Percentiles rank a stretch among this genome's conserved stretches.
Conservation (phyloP, 192 early-diverging fungal species). For the Thamnidium elegans region DNA sequence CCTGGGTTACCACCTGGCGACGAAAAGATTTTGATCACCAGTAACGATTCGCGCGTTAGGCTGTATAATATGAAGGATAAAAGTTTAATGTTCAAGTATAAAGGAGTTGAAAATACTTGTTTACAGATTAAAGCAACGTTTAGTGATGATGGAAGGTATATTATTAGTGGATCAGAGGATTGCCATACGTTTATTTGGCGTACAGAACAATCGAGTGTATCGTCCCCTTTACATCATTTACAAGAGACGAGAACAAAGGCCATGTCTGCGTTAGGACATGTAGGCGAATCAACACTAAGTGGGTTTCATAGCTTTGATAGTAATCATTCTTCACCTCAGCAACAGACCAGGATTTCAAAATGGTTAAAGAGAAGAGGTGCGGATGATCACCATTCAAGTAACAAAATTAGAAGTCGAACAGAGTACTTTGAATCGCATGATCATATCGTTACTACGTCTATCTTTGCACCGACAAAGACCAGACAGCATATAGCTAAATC, state of each 20-base stretch:
- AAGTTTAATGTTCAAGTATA: conserved; percentile 69
- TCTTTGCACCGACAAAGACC: conserved; percentile 59
- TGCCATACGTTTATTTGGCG: conserved; percentile 70
- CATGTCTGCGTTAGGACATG: conserved; percentile 4
- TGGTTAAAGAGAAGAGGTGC: conserved; percentile 20
- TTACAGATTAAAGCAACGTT: conserved; percentile 69
- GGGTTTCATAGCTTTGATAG: conserved; percentile 1
- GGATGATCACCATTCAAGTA: conserved; percentile 1
- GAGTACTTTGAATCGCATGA: conserved; percentile 48
- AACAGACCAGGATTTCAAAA: conserved; percentile 11
- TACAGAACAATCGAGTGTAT: conserved; percentile 18
- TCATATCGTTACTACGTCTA: conserved; percentile 51
- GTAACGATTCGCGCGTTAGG: conserved; percentile 76
- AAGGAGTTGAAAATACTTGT: conserved; percentile 65
- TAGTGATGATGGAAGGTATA: conserved; percentile 69
- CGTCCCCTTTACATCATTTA: conserved; percentile 14
- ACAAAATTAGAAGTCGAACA: conserved; percentile 18
- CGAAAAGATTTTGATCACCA: conserved; percentile 63
- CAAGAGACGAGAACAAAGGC: conserved; percentile 16
- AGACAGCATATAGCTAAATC: conserved; percentile 54
- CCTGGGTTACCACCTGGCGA: conserved; percentile 51
- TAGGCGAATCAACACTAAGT: conserved; percentile 1
- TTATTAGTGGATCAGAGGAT: conserved; percentile 81
- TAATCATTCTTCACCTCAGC: not conserved
- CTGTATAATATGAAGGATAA: conserved; percentile 74